Percentiles rank a stretch among this genome's conserved stretches.
Evolutionary conservation across 2,329 filamentous ascomycete genomes (phyloP).

Genomic region (Macrophomina phaseolina): DNA sequence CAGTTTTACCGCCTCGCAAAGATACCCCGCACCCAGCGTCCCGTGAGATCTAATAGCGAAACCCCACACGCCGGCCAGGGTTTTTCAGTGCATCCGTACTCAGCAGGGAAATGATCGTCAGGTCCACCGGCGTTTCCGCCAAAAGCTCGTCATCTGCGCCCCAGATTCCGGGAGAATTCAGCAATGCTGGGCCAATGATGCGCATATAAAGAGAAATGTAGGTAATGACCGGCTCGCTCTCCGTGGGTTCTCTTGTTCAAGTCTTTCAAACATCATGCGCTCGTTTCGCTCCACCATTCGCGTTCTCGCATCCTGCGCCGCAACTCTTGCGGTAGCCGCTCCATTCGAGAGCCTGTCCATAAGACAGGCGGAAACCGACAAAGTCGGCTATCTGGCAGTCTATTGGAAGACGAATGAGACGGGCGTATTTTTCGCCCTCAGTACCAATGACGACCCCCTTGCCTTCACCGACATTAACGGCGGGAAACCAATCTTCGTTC

Average conservation of each 20-base stretch:
- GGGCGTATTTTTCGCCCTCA: slow-evolving; percentile 3
- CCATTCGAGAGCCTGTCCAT: background rate
- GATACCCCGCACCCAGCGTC: background rate
- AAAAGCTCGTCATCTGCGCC: background rate
- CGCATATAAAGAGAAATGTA: background rate
- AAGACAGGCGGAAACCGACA: background rate
- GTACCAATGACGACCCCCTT: slow-evolving; percentile 1
- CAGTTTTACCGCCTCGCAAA: background rate
- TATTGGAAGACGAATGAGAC: slow-evolving; percentile 15
- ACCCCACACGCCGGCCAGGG: slow-evolving; percentile 1
- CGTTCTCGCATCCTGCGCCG: background rate
- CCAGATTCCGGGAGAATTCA: background rate
- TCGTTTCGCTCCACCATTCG: background rate
- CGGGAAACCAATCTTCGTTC: slow-evolving; percentile 28
- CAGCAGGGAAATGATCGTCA: background rate
- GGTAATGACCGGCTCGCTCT: too few relatives aligned
- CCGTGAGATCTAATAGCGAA: background rate
- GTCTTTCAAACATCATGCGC: background rate
- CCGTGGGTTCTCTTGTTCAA: background rate
- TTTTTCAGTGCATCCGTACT: background rate
- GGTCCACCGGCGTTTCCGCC: slow-evolving; percentile 10
- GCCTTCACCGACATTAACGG: slow-evolving; percentile 28
- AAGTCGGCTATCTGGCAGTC: slow-evolving; percentile 5
- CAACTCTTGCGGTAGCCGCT: background rate
- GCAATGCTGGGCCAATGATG: background rate